These are phyloP conservation scores for Trametes elegans DNA, from an alignment of 768 basidiomycete genomes.

Conservation along the genomic window DNA sequence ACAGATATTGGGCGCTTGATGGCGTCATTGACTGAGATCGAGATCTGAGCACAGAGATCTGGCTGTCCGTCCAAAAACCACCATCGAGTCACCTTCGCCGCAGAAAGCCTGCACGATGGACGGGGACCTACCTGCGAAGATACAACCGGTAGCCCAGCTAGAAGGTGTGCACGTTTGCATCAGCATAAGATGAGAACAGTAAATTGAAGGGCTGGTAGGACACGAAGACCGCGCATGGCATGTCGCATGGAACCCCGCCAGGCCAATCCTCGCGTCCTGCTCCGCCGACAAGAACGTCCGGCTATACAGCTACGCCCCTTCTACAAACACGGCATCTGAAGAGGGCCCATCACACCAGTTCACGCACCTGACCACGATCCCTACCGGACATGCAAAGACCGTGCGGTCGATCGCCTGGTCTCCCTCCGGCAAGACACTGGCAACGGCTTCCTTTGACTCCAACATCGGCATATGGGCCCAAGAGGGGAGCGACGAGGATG, in stretches of 20 bases:
- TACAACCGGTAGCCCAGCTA: conserved; percentile 12
- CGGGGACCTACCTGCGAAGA: conserved; percentile 8
- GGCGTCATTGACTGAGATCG: background rate
- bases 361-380: conserved; percentile 59
- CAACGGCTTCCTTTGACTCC: conserved; percentile 92
- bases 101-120: conserved; percentile 1
- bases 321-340: conserved; percentile 16
- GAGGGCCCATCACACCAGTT: conserved; percentile 37
- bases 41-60: conserved; percentile 1
- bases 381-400: conserved; percentile 84
- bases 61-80: background rate
- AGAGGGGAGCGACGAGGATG: conserved; percentile 44
- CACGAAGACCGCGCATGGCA: conserved; percentile 89
- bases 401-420: conserved; percentile 87
- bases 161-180: conserved; percentile 6
- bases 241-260: conserved; percentile 83
- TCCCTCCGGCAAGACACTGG: conserved; percentile 82
- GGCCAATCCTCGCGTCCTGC: conserved; percentile 85
- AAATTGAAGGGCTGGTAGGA: conserved; percentile 39
- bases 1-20: too few relatives aligned
- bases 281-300: conserved; percentile 93
- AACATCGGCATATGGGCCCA: conserved; percentile 91
- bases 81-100: background rate
- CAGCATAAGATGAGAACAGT: background rate
- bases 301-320: conserved; percentile 63